Base-by-base conservation (phyloP, 2,329 filamentous ascomycete species). In the Monilinia aucupariae region DNA sequence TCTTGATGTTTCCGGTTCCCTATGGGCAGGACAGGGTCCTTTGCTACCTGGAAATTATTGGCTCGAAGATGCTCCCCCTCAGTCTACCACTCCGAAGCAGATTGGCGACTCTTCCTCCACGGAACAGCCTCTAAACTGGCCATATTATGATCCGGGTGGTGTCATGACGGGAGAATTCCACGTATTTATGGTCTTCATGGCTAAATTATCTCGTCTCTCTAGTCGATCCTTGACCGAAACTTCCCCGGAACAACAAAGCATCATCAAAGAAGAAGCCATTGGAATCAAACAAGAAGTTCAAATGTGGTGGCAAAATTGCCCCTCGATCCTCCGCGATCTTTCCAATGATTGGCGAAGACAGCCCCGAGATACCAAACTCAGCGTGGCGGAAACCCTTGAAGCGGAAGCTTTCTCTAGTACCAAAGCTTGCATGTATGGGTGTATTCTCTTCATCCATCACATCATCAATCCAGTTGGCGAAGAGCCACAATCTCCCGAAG, bases 41-140 rank as follows among this genome's bases (percentile, higher is more conserved):
- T 65, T 73, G 20, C 45, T 73, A 7, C 64, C 68, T 64, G 71
- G 71, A 8, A 70, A 71, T 43, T 73, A 73, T 47, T 73, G 71
- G 71, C 52, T 73, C 20, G 70, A 70, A 30, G 64, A 69, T 52
- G 65, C 48, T 3, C 55, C 52, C 8, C 12, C 51, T 32, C 51
- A 22, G 41, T 39, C 30, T 9, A 39, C 32, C 39, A 48, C 30
- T 41, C 20, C 47, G n/a, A 41, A 53, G 30, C 56, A 61, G 53
- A 30, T 64, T 30, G 32, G 50, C 17, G 62, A 48, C 30, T 48
- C 48, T 25, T 27, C 45, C 12, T 37, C 59, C 15, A 27, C 53
- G 22, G 48, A 45, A 30, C 25, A 32, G 54, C 13, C 32, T 55
- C 54, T 49, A 25, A 61, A 68, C 17, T 73, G 71, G 71, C 71